These are phyloP conservation scores for Ascochyta fabae DNA, from an alignment of 2,329 filamentous ascomycete genomes.

Conservation along the genomic window DNA sequence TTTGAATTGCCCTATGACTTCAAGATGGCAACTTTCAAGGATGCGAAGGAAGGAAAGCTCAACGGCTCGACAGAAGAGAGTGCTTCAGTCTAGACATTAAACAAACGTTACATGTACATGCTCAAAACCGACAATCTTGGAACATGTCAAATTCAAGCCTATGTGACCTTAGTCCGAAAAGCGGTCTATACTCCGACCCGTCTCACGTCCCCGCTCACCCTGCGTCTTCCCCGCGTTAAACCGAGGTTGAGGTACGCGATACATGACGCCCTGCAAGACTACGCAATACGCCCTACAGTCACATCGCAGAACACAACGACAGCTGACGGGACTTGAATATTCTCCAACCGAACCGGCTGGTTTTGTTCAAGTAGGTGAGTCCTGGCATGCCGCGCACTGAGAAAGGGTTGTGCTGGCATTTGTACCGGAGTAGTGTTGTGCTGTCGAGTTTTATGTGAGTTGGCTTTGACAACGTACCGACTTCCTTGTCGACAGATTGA, in stretches of 20 bases:
- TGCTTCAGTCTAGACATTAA: slow-evolving; percentile 7
- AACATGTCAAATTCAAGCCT: neutral
- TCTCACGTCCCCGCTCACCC: slow-evolving; percentile 1
- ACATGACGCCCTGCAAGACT: slow-evolving; percentile 6
- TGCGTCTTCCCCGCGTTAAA: neutral
- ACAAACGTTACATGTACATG: neutral
- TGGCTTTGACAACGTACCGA: neutral
- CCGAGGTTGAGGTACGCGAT: slow-evolving; percentile 3
- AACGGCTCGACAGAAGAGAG: slow-evolving; percentile 38
- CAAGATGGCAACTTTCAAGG: slow-evolving; percentile 48
- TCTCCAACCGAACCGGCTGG: no score
- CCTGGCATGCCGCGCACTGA: neutral
- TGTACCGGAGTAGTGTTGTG: neutral
- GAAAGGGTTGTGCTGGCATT: neutral
- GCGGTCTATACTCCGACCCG: neutral
- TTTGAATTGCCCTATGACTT: slow-evolving; percentile 63
- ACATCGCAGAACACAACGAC: neutral
- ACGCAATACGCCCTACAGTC: slow-evolving; percentile 6
- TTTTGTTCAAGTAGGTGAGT: no score
- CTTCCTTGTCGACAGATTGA: no score
- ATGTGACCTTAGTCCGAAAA: neutral
- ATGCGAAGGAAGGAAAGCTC: slow-evolving; percentile 38
- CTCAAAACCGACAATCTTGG: neutral
- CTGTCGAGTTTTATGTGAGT: neutral
- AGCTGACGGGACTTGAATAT: no score